Evolutionary conservation across 1,139 yeast genomes (phyloP).

Genomic region (Geotrichum macrosporum): DNA sequence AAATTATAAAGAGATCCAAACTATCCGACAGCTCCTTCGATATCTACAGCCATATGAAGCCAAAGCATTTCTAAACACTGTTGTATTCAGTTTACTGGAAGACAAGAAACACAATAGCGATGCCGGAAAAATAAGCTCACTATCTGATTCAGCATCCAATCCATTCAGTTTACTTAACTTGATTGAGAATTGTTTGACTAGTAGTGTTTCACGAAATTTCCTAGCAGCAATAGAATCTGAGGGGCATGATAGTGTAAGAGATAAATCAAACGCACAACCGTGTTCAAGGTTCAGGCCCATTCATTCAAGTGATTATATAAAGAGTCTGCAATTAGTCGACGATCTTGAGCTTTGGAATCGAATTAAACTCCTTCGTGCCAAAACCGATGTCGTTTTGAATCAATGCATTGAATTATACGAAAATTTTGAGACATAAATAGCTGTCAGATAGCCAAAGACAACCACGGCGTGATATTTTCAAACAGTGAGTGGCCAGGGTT

Average conservation of each 20-base stretch:
- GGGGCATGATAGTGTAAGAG: too few species aligned
- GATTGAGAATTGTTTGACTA: conserved; percentile 9
- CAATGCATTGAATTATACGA: background rate
- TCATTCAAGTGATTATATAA: background rate
- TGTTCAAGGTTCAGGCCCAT: background rate
- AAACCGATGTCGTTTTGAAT: conserved; percentile 1
- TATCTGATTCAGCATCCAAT: background rate
- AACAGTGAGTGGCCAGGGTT: too few species aligned
- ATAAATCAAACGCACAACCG: too few species aligned
- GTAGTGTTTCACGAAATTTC: background rate
- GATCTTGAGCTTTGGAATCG: conserved; percentile 14
- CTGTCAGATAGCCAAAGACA: too few species aligned
- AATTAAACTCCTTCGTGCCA: conserved; percentile 6
- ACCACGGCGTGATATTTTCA: too few species aligned
- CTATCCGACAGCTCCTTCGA: conserved; percentile 10
- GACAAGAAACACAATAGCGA: background rate
- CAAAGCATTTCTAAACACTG: conserved; percentile 9
- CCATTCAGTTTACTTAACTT: conserved; percentile 10
- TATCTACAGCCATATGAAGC: conserved; percentile 17
- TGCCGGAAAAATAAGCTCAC: too few species aligned
- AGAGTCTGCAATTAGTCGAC: conserved; percentile 2
- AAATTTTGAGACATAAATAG: background rate
- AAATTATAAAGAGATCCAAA: conserved; percentile 5
- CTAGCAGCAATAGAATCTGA: background rate
- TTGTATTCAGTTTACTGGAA: conserved; percentile 10